Percentiles rank a stretch among this genome's conserved stretches.
These are phyloP conservation scores for Linnemannia schmuckeri DNA, from an alignment of 192 early-diverging fungal species.

Conservation along the genomic window DNA sequence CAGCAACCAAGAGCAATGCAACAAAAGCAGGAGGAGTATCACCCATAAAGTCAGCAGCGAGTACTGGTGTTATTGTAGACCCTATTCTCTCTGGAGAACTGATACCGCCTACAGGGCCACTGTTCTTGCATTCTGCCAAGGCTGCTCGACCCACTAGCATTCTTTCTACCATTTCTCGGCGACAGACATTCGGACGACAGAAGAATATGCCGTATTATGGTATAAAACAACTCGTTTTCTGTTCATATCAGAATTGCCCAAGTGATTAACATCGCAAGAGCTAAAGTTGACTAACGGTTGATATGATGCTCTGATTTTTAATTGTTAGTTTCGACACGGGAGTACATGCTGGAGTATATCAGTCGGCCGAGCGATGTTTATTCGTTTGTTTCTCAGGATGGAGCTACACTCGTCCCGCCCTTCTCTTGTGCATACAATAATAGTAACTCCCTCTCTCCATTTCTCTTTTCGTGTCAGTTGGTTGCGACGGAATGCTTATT, in stretches of 20 bases:
- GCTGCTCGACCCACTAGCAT: conserved; percentile 15
- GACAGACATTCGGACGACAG: conserved; percentile 24
- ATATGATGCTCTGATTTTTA: not conserved
- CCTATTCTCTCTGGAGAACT: not conserved
- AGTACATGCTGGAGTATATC: conserved; percentile 39
- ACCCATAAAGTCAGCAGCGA: not conserved
- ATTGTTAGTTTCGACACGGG: conserved; percentile 27
- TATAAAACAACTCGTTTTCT: not conserved
- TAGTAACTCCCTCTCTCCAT: not conserved
- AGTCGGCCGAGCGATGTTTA: conserved; percentile 40
- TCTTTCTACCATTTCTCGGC: conserved; percentile 9
- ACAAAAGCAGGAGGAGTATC: not conserved
- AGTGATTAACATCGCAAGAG: not conserved
- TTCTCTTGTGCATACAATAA: conserved; percentile 55
- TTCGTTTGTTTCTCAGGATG: conserved; percentile 41
- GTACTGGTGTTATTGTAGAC: not conserved
- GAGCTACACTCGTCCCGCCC: conserved; percentile 36
- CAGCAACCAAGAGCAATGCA: not conserved
- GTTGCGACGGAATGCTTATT: not conserved
- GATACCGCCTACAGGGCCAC: conserved; percentile 10
- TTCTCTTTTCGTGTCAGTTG: not conserved
- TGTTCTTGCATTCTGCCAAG: conserved; percentile 21
- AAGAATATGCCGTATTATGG: conserved; percentile 36
- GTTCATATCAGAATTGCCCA: not conserved
- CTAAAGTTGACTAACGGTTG: not conserved